Conservation (phyloP, 805 yeast species). For the Candida maltosa region DNA sequence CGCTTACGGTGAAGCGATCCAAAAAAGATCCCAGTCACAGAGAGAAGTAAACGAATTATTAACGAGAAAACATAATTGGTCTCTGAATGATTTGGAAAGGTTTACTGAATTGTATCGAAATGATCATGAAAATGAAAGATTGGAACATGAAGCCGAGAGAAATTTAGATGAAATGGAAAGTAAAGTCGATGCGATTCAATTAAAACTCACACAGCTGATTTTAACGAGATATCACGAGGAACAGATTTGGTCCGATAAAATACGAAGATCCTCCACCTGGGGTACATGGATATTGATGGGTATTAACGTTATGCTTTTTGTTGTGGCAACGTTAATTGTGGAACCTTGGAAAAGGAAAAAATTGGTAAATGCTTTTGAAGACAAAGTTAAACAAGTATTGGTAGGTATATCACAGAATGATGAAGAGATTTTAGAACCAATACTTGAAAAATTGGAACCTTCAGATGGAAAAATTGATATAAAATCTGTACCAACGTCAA, state of each 20-base stretch:
- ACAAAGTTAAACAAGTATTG: slow-evolving; percentile 54
- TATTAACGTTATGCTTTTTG: slow-evolving; percentile 71
- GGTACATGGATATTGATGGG: slow-evolving; percentile 92
- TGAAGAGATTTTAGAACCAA: slow-evolving; percentile 12
- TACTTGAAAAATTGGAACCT: slow-evolving; percentile 13
- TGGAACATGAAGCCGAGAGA: slow-evolving; percentile 50
- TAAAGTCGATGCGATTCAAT: slow-evolving; percentile 65
- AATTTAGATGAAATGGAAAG: slow-evolving; percentile 53
- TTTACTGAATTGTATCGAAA: slow-evolving; percentile 79
- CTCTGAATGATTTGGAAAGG: slow-evolving; percentile 69
- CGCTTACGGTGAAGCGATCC: slow-evolving; percentile 58
- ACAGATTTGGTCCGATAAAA: slow-evolving; percentile 97
- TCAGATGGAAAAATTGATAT: slow-evolving; percentile 1
- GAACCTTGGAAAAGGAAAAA: slow-evolving; percentile 93
- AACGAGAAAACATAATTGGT: slow-evolving; percentile 84
- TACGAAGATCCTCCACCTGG: slow-evolving; percentile 92
- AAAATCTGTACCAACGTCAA: not conserved
- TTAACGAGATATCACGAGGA: slow-evolving; percentile 92
- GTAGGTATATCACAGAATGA: slow-evolving; percentile 11
- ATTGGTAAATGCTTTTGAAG: slow-evolving; percentile 80
- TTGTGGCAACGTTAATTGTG: slow-evolving; percentile 78
- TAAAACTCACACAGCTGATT: slow-evolving; percentile 69
- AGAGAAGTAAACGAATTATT: slow-evolving; percentile 82
- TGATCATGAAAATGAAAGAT: slow-evolving; percentile 70
- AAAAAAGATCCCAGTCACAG: slow-evolving; percentile 66